Evolutionary conservation across 2,329 filamentous ascomycete genomes (phyloP).

Genomic region (Xylariaceae sp.): DNA sequence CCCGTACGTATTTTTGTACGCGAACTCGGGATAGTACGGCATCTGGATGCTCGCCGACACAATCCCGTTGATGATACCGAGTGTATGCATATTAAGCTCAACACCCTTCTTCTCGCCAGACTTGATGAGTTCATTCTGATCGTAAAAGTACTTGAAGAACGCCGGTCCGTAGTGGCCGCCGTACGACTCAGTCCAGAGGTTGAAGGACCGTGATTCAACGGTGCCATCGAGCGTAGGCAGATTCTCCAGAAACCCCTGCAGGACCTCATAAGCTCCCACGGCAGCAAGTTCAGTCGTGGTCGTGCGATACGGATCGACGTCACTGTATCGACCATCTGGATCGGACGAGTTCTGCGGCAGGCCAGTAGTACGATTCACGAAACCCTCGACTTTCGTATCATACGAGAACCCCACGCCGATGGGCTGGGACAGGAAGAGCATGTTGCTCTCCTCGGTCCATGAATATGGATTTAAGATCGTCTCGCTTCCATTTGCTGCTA

Average conservation of each 20-base stretch:
- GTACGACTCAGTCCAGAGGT: slow-evolving; percentile 56
- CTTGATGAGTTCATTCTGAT: slow-evolving; percentile 52
- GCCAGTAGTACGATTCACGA: slow-evolving; percentile 24
- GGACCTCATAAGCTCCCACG: slow-evolving; percentile 27
- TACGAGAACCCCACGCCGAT: slow-evolving; percentile 30
- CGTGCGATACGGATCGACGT: slow-evolving; percentile 24
- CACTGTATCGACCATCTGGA: slow-evolving; percentile 28
- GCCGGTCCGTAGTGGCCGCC: slow-evolving; percentile 37
- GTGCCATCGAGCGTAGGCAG: slow-evolving; percentile 37
- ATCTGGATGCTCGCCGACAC: slow-evolving; percentile 50
- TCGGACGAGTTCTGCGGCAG: slow-evolving; percentile 23
- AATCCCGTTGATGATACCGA: slow-evolving; percentile 54
- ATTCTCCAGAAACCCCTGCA: slow-evolving; percentile 26
- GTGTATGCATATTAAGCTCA: slow-evolving; percentile 49
- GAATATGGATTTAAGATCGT: slow-evolving; percentile 21
- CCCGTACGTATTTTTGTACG: slow-evolving; percentile 43
- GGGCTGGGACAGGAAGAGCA: slow-evolving; percentile 29
- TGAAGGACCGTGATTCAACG: slow-evolving; percentile 51
- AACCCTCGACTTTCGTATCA: slow-evolving; percentile 23
- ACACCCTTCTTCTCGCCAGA: slow-evolving; percentile 46
- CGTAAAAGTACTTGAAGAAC: slow-evolving; percentile 55
- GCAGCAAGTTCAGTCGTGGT: slow-evolving; percentile 28
- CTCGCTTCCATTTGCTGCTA: slow-evolving; percentile 22
- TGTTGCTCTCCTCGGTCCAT: slow-evolving; percentile 25
- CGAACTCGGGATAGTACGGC: slow-evolving; percentile 36